phyloP scores from a whole-genome alignment of 2,329 filamentous ascomycete genomes.

The Colletotrichum sp. region DNA sequence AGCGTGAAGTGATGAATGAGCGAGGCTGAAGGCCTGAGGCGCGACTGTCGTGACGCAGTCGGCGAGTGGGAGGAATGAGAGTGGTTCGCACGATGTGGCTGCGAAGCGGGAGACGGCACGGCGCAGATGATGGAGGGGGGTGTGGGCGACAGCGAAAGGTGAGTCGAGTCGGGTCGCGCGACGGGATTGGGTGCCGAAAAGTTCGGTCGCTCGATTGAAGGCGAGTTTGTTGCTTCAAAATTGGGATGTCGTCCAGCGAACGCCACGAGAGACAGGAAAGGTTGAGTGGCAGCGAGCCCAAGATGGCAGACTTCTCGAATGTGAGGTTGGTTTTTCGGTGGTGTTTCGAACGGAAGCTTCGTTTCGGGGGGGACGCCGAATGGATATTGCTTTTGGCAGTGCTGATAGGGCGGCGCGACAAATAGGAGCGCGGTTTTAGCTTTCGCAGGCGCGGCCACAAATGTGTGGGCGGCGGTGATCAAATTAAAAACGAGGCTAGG shows the following conservation, averaged over 20 bases:
- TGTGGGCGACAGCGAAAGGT: neutral
- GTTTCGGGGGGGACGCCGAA: neutral
- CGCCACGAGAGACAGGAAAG: constrained; percentile 7
- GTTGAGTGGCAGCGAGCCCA: neutral
- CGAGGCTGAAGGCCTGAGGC: neutral
- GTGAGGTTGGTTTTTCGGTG: constrained; percentile 14
- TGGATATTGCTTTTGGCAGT: constrained; percentile 11
- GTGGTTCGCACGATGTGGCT: constrained; percentile 3
- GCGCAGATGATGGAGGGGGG: neutral
- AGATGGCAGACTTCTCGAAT: constrained; percentile 21
- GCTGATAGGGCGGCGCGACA: constrained; percentile 12
- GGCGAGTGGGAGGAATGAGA: constrained; percentile 1
- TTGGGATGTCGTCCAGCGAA: constrained; percentile 21
- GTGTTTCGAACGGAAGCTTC: constrained; percentile 20
- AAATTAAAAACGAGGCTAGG: constrained; percentile 19
- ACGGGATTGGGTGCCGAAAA: neutral
- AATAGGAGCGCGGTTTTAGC: constrained; percentile 18
- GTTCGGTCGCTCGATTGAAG: neutral
- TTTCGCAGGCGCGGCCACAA: constrained; percentile 16
- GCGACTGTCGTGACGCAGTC: neutral
- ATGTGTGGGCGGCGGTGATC: constrained; percentile 18
- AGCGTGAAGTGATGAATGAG: neutral
- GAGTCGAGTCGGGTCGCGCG: neutral
- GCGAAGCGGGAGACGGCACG: neutral
- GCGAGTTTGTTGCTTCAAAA: neutral